Evolutionary conservation across 192 early-diverging fungal genomes (phyloP).

Genomic region (Backusella macrospora): DNA sequence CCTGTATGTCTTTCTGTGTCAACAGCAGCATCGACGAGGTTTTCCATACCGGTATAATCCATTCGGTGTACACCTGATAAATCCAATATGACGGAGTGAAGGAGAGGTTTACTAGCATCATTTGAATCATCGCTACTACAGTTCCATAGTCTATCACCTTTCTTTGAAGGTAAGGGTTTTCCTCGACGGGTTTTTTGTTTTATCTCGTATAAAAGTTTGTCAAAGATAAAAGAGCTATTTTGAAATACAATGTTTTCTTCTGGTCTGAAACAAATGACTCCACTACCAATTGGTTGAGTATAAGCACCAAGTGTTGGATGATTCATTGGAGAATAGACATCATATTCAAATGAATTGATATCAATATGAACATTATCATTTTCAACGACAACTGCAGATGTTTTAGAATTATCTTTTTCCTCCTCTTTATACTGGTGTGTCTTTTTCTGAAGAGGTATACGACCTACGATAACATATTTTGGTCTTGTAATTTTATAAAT

Average conservation of each 20-base stretch:
- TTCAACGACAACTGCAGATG: background rate
- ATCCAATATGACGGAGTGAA: slow-evolving; percentile 81
- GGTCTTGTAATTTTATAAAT: slow-evolving; percentile 82
- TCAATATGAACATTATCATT: background rate
- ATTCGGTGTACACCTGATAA: slow-evolving; percentile 76
- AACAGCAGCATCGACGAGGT: slow-evolving; percentile 64
- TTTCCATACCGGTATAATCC: slow-evolving; percentile 81
- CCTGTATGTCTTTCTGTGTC: slow-evolving; percentile 33
- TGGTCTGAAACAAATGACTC: slow-evolving; percentile 72
- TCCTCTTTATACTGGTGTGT: background rate
- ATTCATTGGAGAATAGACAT: slow-evolving; percentile 33
- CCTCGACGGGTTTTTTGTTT: slow-evolving; percentile 33
- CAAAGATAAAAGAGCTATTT: slow-evolving; percentile 63
- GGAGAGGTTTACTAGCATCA: slow-evolving; percentile 46
- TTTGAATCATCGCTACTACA: slow-evolving; percentile 43
- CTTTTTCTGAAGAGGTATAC: slow-evolving; percentile 26
- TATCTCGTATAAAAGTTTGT: slow-evolving; percentile 48
- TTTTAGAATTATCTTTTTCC: background rate
- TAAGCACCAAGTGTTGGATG: slow-evolving; percentile 11
- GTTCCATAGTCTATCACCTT: slow-evolving; percentile 33
- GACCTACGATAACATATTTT: slow-evolving; percentile 51
- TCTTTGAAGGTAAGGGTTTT: background rate
- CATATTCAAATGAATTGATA: background rate
- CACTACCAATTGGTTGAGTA: slow-evolving; percentile 42
- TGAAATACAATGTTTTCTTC: slow-evolving; percentile 72